Evolutionary conservation across 1,284 basidiomycete genomes (phyloP).

Genomic region (Athelia psychrophila): DNA sequence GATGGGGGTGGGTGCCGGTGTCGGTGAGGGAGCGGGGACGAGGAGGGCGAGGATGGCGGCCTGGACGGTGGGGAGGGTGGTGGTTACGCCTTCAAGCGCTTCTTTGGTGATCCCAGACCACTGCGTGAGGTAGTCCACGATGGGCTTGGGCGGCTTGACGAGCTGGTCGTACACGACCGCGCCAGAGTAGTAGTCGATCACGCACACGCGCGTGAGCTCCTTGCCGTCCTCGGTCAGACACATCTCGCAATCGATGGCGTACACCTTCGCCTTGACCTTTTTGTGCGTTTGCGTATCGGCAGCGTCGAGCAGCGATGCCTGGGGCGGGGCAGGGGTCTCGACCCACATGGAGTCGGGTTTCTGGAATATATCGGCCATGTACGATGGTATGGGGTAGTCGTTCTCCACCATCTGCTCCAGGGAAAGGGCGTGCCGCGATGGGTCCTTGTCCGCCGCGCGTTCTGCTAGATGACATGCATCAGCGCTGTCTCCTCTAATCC

Average conservation of each 20-base stretch:
- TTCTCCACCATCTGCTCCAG: conserved; percentile 88
- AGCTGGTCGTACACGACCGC: conserved; percentile 81
- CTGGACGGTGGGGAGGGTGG: conserved; percentile 78
- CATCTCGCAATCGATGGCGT: conserved; percentile 93
- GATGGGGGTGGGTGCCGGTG: conserved; percentile 61
- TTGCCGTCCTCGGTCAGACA: conserved; percentile 85
- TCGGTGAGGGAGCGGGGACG: conserved; percentile 51
- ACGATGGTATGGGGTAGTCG: conserved; percentile 83
- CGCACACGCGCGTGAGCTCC: conserved; percentile 79
- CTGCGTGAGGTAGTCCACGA: conserved; percentile 87
- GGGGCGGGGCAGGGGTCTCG: too few species aligned
- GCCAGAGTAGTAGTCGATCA: conserved; percentile 74
- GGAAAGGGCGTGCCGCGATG: conserved; percentile 70
- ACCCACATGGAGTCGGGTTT: conserved; percentile 58
- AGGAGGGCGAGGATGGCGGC: conserved; percentile 56
- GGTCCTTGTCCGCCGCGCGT: conserved; percentile 54
- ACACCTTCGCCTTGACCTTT: conserved; percentile 45
- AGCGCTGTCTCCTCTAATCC: conserved; percentile 1
- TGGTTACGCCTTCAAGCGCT: conserved; percentile 63
- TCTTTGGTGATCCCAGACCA: conserved; percentile 90
- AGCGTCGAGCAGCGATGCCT: too few species aligned
- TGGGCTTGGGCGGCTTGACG: conserved; percentile 80
- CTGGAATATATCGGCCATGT: conserved; percentile 68
- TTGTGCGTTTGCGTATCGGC: conserved; percentile 19
- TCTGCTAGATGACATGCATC: too few species aligned